Percentiles rank a stretch among this genome's conserved stretches.
Evolutionary conservation across 306 rosid species (phyloP).

Genomic region (Phaseolus lunatus): DNA sequence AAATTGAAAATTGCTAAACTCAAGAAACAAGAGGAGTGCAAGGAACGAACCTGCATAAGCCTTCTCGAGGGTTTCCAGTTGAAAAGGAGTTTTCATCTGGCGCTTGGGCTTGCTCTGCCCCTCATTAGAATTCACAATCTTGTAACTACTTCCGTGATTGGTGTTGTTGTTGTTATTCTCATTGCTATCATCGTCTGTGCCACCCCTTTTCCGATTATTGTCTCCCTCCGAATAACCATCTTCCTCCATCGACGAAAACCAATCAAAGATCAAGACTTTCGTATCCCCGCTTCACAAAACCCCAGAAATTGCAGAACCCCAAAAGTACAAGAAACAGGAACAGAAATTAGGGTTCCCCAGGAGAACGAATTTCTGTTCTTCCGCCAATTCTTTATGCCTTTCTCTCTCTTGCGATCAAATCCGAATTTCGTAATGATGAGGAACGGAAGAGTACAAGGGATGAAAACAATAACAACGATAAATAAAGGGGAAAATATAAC

Average conservation of each 20-base stretch:
- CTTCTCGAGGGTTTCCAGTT: constrained; percentile 93
- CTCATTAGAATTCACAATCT: constrained; percentile 75
- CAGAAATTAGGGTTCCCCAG: constrained; percentile 52
- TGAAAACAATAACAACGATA: constrained; percentile 45
- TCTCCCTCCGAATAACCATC: constrained; percentile 75
- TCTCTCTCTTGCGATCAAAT: constrained; percentile 45
- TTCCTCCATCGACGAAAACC: constrained; percentile 69
- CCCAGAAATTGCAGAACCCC: constrained; percentile 59
- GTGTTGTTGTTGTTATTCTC: constrained; percentile 32
- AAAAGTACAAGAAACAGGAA: constrained; percentile 7
- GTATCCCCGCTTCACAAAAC: constrained; percentile 45
- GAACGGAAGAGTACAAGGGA: constrained; percentile 57
- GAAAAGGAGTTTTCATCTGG: constrained; percentile 99
- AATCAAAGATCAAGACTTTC: constrained; percentile 61
- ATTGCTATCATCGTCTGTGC: constrained; percentile 47
- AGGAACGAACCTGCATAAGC: constrained; percentile 77
- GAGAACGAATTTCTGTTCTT: constrained; percentile 49
- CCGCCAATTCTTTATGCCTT: constrained; percentile 18
- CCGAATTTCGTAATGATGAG: constrained; percentile 77
- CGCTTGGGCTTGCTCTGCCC: constrained; percentile 94
- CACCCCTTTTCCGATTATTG: constrained; percentile 49
- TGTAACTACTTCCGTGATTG: constrained; percentile 50
- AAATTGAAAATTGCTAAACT: constrained; percentile 17
- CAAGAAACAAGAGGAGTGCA: constrained; percentile 26
- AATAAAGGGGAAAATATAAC: constrained; percentile 38